Percentiles rank a stretch among this genome's conserved stretches.
phyloP scores from a whole-genome alignment of 2,329 filamentous ascomycete species.

The Fusarium vanettenii region DNA sequence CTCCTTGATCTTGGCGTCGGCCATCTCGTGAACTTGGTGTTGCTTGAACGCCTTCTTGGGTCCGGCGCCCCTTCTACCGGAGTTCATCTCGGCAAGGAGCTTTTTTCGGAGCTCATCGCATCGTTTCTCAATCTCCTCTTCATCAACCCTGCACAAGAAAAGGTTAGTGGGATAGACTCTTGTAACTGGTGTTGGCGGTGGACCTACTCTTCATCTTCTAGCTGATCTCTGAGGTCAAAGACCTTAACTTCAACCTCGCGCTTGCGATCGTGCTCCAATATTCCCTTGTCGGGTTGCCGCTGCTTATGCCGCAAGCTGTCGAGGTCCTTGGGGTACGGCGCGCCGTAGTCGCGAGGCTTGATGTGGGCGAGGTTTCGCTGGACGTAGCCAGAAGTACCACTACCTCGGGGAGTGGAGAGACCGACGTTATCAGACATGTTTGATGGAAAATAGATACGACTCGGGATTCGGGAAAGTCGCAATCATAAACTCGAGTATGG shows the following conservation, averaged over 20 bases:
- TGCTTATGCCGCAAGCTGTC: constrained; percentile 78
- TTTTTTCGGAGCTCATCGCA: constrained; percentile 58
- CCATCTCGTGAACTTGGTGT: constrained; percentile 96
- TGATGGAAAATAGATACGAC: background rate
- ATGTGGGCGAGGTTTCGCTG: constrained; percentile 95
- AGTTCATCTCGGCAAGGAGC: constrained; percentile 53
- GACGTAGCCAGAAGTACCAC: constrained; percentile 96
- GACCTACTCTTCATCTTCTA: constrained; percentile 88
- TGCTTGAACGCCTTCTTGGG: constrained; percentile 76
- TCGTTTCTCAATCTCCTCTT: constrained; percentile 87
- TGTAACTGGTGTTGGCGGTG: background rate
- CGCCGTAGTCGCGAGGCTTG: constrained; percentile 81
- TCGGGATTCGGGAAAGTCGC: background rate
- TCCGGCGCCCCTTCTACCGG: constrained; percentile 46
- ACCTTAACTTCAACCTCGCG: constrained; percentile 93
- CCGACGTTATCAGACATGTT: constrained; percentile 97
- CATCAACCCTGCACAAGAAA: constrained; percentile 70
- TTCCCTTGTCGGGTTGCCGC: constrained; percentile 89
- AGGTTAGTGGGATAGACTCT: constrained; percentile 9
- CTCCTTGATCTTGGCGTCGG: constrained; percentile 95
- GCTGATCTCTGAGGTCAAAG: constrained; percentile 85
- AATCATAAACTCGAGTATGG: background rate
- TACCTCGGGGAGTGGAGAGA: constrained; percentile 91
- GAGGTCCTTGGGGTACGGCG: constrained; percentile 80
- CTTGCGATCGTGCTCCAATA: constrained; percentile 93